Evolutionary conservation across 768 basidiomycete species (phyloP).

Genomic region (Lactarius psammicola): DNA sequence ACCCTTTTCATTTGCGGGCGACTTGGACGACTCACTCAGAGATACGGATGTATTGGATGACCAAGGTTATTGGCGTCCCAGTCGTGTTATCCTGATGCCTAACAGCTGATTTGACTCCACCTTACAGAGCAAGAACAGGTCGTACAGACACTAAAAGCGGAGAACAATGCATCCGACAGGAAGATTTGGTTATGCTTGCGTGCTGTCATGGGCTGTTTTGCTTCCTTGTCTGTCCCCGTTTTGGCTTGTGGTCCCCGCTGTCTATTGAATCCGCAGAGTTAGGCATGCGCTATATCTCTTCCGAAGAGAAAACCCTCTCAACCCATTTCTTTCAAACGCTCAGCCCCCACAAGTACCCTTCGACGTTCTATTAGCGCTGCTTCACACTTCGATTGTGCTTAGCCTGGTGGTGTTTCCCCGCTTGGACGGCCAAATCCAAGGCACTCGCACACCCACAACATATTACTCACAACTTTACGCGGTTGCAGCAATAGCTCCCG

Average conservation of each 20-base stretch:
- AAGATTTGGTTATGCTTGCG: slow-evolving; percentile 44
- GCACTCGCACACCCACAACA: neutral
- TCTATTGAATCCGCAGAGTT: slow-evolving; percentile 11
- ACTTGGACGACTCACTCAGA: neutral
- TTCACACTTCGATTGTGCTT: slow-evolving; percentile 17
- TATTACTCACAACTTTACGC: slow-evolving; percentile 27
- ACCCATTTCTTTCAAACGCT: slow-evolving; percentile 40
- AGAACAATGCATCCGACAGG: slow-evolving; percentile 44
- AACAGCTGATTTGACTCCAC: neutral
- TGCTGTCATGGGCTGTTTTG: slow-evolving; percentile 6
- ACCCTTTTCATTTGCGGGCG: slow-evolving; percentile 11
- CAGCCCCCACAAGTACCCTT: slow-evolving; percentile 20
- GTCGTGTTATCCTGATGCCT: neutral
- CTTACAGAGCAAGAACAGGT: slow-evolving; percentile 59
- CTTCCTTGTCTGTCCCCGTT: slow-evolving; percentile 21
- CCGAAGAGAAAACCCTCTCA: slow-evolving; percentile 47
- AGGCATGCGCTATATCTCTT: slow-evolving; percentile 40
- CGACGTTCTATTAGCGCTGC: slow-evolving; percentile 30
- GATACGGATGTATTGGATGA: slow-evolving; percentile 17
- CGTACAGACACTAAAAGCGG: slow-evolving; percentile 47
- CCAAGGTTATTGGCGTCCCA: slow-evolving; percentile 3
- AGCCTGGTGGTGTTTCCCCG: slow-evolving; percentile 9
- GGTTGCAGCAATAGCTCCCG: slow-evolving; percentile 49
- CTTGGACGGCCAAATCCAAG: neutral
- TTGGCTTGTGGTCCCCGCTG: neutral